Evolutionary conservation across 192 early-diverging fungal species (phyloP).

Genomic region (Linderina pennispora): DNA sequence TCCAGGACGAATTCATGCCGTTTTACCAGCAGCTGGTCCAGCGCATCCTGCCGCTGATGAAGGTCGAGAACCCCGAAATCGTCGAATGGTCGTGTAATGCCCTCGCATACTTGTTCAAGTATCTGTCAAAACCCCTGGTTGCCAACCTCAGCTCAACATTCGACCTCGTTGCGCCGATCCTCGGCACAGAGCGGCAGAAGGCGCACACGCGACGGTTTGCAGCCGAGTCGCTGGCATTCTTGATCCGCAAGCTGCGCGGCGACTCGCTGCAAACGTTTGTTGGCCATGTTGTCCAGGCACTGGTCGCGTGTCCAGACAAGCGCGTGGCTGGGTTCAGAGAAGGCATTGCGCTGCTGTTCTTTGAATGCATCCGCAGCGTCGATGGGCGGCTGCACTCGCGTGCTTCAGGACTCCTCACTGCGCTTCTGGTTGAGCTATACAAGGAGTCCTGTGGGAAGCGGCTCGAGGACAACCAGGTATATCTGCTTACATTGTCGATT

Average conservation of each 20-base stretch:
- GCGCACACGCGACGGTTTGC: slow-evolving; percentile 81
- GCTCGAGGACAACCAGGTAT: slow-evolving; percentile 17
- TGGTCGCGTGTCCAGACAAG: slow-evolving; percentile 14
- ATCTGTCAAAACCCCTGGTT: slow-evolving; percentile 63
- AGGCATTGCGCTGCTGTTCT: slow-evolving; percentile 73
- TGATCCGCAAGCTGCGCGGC: slow-evolving; percentile 71
- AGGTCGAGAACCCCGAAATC: slow-evolving; percentile 59
- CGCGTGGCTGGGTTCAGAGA: slow-evolving; percentile 55
- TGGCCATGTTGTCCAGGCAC: slow-evolving; percentile 51
- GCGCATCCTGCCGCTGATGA: slow-evolving; percentile 61
- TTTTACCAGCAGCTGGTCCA: slow-evolving; percentile 65
- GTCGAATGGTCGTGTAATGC: slow-evolving; percentile 84
- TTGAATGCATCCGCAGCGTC: slow-evolving; percentile 75
- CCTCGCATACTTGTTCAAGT: slow-evolving; percentile 90
- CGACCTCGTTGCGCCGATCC: slow-evolving; percentile 64
- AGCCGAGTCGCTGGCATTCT: slow-evolving; percentile 86
- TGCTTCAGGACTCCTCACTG: slow-evolving; percentile 32
- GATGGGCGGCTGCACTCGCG: slow-evolving; percentile 53
- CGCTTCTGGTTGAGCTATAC: slow-evolving; percentile 27
- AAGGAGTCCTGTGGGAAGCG: slow-evolving; percentile 14
- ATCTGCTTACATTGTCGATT: slow-evolving; percentile 17
- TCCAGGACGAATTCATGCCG: slow-evolving; percentile 86
- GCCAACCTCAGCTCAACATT: slow-evolving; percentile 70
- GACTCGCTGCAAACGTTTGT: slow-evolving; percentile 57
- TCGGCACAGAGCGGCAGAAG: slow-evolving; percentile 63